These are phyloP conservation scores for Pelargonium citronellum DNA, from an alignment of 441 rosid species.

Conservation along the genomic window DNA sequence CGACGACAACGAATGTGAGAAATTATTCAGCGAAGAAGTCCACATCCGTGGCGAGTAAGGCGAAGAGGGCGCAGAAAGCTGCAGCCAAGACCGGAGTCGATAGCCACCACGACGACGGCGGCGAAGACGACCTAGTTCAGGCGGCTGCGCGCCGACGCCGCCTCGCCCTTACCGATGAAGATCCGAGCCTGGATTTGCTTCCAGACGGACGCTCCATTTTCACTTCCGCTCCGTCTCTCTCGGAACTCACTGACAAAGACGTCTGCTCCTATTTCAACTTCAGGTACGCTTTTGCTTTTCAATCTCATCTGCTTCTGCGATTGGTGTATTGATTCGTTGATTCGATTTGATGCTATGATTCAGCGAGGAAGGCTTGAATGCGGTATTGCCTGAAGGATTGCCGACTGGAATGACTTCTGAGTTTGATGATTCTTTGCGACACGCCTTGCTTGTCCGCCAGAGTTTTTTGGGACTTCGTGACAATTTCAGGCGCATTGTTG, in stretches of 20 bases:
- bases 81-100: not conserved
- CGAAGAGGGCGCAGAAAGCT: not conserved
- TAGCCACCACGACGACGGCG: not conserved
- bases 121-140: constrained; percentile 8
- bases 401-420: constrained; percentile 65
- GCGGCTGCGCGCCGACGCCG: constrained; percentile 47
- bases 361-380: constrained; percentile 48
- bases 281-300: constrained; percentile 36
- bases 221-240: constrained; percentile 50
- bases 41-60: not conserved
- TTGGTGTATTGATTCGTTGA: not conserved
- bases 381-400: constrained; percentile 71
- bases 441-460: constrained; percentile 69
- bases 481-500: constrained; percentile 77
- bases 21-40: constrained; percentile 6
- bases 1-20: not conserved
- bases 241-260: constrained; percentile 58
- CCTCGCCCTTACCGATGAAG: constrained; percentile 56
- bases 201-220: constrained; percentile 63
- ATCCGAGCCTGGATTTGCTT: constrained; percentile 60
- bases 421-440: constrained; percentile 75
- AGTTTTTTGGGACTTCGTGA: constrained; percentile 85
- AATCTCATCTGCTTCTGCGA: not conserved
- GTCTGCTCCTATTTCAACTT: constrained; percentile 65
- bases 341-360: constrained; percentile 15